These are phyloP conservation scores for Tetracladium setigerum DNA, from an alignment of 495 filamentous ascomycete species.

Conservation along the genomic window DNA sequence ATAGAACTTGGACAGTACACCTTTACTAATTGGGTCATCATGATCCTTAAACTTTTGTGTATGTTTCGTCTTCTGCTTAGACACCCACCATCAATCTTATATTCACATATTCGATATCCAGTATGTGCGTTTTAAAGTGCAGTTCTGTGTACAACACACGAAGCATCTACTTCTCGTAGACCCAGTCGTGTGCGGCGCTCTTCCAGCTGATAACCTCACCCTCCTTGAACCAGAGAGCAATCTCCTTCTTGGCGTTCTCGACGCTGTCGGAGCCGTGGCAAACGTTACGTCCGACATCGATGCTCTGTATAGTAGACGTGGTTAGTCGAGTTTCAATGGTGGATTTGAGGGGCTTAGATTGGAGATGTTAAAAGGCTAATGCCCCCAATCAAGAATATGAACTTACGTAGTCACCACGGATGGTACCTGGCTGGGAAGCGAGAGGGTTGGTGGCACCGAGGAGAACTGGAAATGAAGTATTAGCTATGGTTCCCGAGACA, in stretches of 20 bases:
- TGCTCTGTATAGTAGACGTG: conserved; percentile 27
- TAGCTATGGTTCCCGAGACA: background rate
- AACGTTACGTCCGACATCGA: conserved; percentile 93
- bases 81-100: too few species aligned
- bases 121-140: too few species aligned
- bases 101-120: too few species aligned
- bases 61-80: too few species aligned
- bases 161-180: conserved; percentile 76
- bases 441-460: conserved; percentile 98
- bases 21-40: too few species aligned
- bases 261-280: conserved; percentile 98
- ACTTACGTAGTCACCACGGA: conserved; percentile 68
- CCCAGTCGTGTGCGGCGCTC: conserved; percentile 73
- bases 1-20: too few species aligned
- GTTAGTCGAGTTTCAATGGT: conserved; percentile 4
- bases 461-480: conserved; percentile 46
- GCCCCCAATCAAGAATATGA: too few species aligned
- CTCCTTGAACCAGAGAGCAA: conserved; percentile 90
- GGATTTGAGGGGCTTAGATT: conserved; percentile 9
- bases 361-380: conserved; percentile 15
- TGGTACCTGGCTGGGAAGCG: conserved; percentile 88
- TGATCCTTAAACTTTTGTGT: too few species aligned
- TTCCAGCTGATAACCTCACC: conserved; percentile 77
- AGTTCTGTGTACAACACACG: too few species aligned
- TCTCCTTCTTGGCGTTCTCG: conserved; percentile 99